phyloP scores from a whole-genome alignment of 106 monocot species.

The Platanthera zijinensis region DNA sequence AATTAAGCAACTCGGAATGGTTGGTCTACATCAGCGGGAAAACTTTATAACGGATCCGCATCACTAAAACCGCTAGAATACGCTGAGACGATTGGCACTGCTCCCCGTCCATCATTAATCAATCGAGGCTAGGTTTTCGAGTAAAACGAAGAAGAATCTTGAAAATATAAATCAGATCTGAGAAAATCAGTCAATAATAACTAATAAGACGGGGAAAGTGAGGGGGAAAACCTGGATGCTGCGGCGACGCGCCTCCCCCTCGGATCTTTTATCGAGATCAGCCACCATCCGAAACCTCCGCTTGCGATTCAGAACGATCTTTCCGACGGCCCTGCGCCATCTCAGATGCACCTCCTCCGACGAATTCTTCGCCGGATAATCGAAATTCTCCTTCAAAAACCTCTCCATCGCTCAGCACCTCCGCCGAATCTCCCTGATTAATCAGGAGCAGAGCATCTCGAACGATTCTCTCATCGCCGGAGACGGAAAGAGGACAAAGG shows the following conservation, averaged over 20 bases:
- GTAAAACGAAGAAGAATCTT: background rate
- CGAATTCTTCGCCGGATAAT: constrained; percentile 20
- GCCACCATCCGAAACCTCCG: constrained; percentile 19
- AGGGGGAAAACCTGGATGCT: constrained; percentile 19
- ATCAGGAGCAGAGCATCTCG: background rate
- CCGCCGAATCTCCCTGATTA: background rate
- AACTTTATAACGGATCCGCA: background rate
- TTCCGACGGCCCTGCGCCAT: constrained; percentile 23
- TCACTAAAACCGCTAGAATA: background rate
- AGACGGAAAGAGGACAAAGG: background rate
- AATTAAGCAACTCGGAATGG: background rate
- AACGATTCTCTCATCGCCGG: background rate
- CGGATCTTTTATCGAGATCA: constrained; percentile 24
- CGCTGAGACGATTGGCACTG: background rate
- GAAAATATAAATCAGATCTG: background rate
- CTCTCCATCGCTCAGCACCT: constrained; percentile 15
- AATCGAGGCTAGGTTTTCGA: background rate
- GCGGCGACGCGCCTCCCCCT: constrained; percentile 10
- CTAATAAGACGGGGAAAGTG: background rate
- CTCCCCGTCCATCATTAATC: background rate
- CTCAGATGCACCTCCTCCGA: constrained; percentile 20
- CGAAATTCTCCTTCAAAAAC: constrained; percentile 23
- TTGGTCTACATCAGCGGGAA: background rate
- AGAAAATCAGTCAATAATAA: background rate
- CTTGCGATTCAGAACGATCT: constrained; percentile 22